Conservation (phyloP, 2,329 filamentous ascomycete genomes). For the Nothopassalora personata region DNA sequence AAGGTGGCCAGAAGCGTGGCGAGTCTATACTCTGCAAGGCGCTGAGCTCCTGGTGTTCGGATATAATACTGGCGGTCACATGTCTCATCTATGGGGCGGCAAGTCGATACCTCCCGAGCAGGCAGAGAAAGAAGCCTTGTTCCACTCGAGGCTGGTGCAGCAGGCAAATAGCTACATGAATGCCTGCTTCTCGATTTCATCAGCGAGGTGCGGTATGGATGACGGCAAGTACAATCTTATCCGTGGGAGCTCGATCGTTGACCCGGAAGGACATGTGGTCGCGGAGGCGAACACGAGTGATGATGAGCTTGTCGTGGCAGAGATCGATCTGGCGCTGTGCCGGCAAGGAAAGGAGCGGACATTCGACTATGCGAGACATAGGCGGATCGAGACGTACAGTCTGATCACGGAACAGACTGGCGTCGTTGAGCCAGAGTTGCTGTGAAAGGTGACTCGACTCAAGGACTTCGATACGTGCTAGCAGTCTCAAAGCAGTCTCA, state of each 20-base stretch:
- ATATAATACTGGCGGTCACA: constrained; percentile 40
- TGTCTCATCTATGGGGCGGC: constrained; percentile 43
- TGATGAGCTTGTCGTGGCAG: constrained; percentile 49
- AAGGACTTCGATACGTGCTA: background rate
- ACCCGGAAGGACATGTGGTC: constrained; percentile 47
- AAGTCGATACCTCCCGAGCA: constrained; percentile 41
- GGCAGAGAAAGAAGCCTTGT: constrained; percentile 45
- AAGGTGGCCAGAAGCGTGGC: constrained; percentile 51
- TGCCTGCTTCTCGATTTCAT: constrained; percentile 47
- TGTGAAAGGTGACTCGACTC: constrained; percentile 5
- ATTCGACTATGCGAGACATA: constrained; percentile 44
- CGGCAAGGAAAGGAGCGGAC: constrained; percentile 44
- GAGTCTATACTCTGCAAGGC: constrained; percentile 48
- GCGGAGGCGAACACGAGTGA: constrained; percentile 45
- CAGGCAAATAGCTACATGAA: constrained; percentile 52
- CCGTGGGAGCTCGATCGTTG: constrained; percentile 45
- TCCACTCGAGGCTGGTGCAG: constrained; percentile 50
- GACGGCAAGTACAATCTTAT: constrained; percentile 49
- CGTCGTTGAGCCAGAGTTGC: constrained; percentile 34
- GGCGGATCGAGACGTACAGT: constrained; percentile 42
- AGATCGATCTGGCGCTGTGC: constrained; percentile 47
- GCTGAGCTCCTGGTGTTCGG: constrained; percentile 47
- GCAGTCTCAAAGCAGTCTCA: too few relatives aligned
- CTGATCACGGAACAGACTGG: constrained; percentile 41
- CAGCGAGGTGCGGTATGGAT: constrained; percentile 48